Evolutionary conservation across 148 eudicot species (phyloP).

Genomic region (Vaccinium macrocarpon): DNA sequence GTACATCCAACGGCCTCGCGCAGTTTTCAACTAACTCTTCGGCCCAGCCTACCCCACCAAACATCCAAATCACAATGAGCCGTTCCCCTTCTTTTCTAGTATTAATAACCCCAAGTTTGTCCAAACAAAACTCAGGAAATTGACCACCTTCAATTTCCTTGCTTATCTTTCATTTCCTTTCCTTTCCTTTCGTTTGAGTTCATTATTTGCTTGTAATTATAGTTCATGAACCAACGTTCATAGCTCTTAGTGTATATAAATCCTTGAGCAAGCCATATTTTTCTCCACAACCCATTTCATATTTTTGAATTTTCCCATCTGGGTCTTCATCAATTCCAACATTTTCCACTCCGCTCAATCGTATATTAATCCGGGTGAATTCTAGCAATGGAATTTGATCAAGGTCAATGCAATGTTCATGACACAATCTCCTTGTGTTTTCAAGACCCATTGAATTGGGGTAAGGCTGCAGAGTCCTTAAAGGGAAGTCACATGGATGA

Average conservation of each 20-base stretch:
- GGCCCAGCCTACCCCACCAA: slow-evolving; percentile 6
- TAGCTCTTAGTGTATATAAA: not conserved
- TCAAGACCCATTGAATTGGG: slow-evolving; percentile 30
- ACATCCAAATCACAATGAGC: not conserved
- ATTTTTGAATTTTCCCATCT: not conserved
- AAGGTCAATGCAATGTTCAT: not conserved
- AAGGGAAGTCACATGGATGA: slow-evolving; percentile 35
- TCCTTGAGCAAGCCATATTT: not conserved
- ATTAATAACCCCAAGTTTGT: slow-evolving; percentile 15
- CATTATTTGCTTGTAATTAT: not conserved
- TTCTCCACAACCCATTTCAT: not conserved
- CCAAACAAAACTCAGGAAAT: slow-evolving; percentile 10
- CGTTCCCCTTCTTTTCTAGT: not conserved
- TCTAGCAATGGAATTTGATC: not conserved
- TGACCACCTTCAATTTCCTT: not conserved
- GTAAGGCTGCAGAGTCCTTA: slow-evolving; percentile 23
- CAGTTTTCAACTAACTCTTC: slow-evolving; percentile 22
- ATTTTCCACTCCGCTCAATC: no score
- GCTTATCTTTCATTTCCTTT: no score
- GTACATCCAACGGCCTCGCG: slow-evolving; percentile 22
- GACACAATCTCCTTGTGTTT: no score
- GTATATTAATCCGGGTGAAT: not conserved
- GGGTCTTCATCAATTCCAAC: not conserved
- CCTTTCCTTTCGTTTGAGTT: not conserved
- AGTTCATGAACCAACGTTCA: not conserved